Conservation (phyloP, 2,329 filamentous ascomycete genomes). For the Graphiopsis chlorocephala region DNA sequence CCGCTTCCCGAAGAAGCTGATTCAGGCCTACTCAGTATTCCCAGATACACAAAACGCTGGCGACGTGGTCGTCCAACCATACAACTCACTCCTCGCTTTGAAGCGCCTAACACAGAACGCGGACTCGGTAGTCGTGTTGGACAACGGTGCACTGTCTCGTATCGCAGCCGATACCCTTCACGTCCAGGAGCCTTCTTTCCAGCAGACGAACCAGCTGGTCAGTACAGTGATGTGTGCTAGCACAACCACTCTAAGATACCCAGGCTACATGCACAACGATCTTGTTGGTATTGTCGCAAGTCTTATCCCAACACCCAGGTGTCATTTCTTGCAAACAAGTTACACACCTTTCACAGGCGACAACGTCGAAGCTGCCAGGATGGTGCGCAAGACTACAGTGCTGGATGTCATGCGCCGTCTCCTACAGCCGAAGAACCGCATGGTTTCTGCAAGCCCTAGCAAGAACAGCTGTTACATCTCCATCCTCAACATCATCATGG, state of each 20-base stretch:
- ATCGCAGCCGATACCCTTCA: conserved; percentile 94
- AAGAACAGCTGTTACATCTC: conserved; percentile 99
- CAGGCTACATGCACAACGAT: conserved; percentile 99
- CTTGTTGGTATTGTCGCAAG: conserved; percentile 95
- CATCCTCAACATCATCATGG: conserved; percentile 98
- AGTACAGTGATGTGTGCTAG: conserved; percentile 98
- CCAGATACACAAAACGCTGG: conserved; percentile 83
- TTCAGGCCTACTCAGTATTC: conserved; percentile 98
- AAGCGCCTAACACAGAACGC: conserved; percentile 90
- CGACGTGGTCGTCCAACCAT: conserved; percentile 95
- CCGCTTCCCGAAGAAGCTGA: conserved; percentile 96
- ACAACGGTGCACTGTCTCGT: conserved; percentile 88
- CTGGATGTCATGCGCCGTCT: conserved; percentile 95
- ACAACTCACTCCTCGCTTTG: conserved; percentile 94
- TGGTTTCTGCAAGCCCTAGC: conserved; percentile 92
- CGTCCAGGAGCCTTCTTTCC: conserved; percentile 91
- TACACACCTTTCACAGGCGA: conserved; percentile 98
- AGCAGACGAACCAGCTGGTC: conserved; percentile 95
- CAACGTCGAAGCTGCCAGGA: conserved; percentile 94
- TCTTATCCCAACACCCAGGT: conserved; percentile 91
- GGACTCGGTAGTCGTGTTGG: conserved; percentile 93
- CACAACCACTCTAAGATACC: conserved; percentile 93
- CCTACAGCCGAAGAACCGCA: conserved; percentile 96
- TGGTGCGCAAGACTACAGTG: conserved; percentile 95
- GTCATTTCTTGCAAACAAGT: conserved; percentile 97